Evolutionary conservation across 2,329 filamentous ascomycete species (phyloP), one percentile per base, ranked within the genome.

Genomic region (Ceratocystis cubensis): DNA sequence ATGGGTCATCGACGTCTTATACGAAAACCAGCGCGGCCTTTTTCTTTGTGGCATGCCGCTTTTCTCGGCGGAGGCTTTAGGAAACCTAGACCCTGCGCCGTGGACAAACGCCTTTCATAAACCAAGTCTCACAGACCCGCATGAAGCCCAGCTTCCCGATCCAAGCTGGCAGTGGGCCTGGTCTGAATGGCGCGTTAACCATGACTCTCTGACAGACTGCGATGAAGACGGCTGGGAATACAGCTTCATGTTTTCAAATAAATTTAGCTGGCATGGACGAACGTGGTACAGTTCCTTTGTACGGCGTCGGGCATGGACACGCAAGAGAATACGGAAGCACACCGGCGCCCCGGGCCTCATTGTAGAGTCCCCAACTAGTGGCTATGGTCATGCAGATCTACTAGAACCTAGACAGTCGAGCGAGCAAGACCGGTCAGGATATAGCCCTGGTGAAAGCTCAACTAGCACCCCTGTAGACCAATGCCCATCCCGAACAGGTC

Each of bases 221-320:
- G 94, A 97, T 72, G 88, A 93, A 69, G 89, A 93, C 69, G 94
- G 94, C 2, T 99, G 94, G 94, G 88, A 96, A 74, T 99, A 99
- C 76, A 94, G 90, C 17, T 91, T 96, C 74, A 87, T 89, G 70
- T 99, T 97, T 73, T 79, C 80, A 70, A 84, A 82, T 68, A 79
- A 77, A 53, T 91, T 88, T 70, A 84, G 85, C 2, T 99, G 94
- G 94, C 94, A 99, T 75, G 87, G 87, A 2, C 88, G 89, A 20
- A 88, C 85, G 30, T 97, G 93, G 92, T 96, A 91, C 76, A 93
- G 92, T 74, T 96, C 91, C 1, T 99, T 93, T 73, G 94, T 96
- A n/a, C 82, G 94, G 45, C 81, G 94, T 70, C 83, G 94, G 69
- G 85, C 90, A 25, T 99, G 94, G 94, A 84, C 93, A 65, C 82